Evolutionary conservation across 2,329 filamentous ascomycete species (phyloP), one percentile per base, ranked within the genome.

Genomic region (Beauveria scarabaeidicola): DNA sequence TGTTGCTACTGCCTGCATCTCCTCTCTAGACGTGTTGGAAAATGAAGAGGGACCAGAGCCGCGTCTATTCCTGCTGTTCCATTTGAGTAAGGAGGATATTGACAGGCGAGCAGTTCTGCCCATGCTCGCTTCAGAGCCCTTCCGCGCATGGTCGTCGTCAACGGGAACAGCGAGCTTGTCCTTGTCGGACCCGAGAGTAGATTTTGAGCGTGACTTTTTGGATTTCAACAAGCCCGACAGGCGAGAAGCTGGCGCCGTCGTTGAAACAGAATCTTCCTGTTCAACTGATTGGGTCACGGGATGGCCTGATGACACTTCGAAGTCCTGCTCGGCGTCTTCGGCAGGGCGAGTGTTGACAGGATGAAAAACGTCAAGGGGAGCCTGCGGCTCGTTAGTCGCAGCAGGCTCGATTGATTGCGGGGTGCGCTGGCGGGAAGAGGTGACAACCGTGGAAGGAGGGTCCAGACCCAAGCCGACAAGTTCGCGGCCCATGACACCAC

Each of bases 21-120:
- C 95, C 68, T 96, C 92, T 63, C 91, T 83, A 1, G 92, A 96
- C 0, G 91, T 90, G 68, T 96, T 96, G 5, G 91, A 91, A 69
- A 96, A 94, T n/a, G 92, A 91, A 0, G 90, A 88, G 3, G 88
- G 80, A 69, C 78, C 63, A 69, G 81, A 73, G 69, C 76, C 69
- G 72, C 84, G 73, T 75, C 81, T 77, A 71, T 77, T 78, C 78
- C 82, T 77, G 74, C 77, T 80, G 29, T 83, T 83, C 71, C 88
- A 88, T 66, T 83, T 84, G 73, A 97, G 90, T 40, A 97, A 82
- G 0, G 89, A 86, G 4, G 85, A 83, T 78, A 91, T 89, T 0
- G 87, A 81, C 36, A 78, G 66, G 21, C 75, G 73, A 8, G 70
- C 69, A 15, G 69, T 73, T 58, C 74, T 76, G 32, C 70, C 32